These are phyloP conservation scores for Penicillium bovifimosum DNA, from an alignment of 495 filamentous ascomycete genomes.

Conservation along the genomic window DNA sequence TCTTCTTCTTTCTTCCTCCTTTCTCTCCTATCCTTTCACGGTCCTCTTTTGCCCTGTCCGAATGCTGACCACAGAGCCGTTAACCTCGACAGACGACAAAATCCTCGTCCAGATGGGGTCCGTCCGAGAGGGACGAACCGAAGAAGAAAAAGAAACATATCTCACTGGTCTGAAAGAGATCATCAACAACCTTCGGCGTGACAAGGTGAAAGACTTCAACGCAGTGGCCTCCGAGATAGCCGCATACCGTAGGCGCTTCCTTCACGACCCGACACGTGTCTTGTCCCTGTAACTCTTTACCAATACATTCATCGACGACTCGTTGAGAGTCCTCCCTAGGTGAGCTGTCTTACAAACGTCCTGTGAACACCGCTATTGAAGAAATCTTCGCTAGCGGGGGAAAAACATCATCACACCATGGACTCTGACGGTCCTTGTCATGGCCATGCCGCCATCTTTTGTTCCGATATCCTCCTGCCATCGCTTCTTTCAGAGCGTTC, in stretches of 20 bases:
- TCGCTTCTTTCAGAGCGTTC: constrained; percentile 2
- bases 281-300: constrained; percentile 40
- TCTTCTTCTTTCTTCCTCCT: constrained; percentile 1
- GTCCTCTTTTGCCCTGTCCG: constrained; percentile 33
- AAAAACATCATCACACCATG: constrained; percentile 3
- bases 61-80: constrained; percentile 56
- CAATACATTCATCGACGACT: not conserved
- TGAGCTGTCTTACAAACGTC: constrained; percentile 27
- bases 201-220: constrained; percentile 73
- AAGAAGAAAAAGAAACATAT: constrained; percentile 67
- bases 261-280: constrained; percentile 49
- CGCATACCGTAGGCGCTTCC: constrained; percentile 68
- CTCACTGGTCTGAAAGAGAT: constrained; percentile 68
- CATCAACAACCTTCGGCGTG: constrained; percentile 66
- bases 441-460: not conserved
- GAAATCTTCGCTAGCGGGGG: not conserved
- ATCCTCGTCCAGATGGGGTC: constrained; percentile 79
- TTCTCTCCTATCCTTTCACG: constrained; percentile 6
- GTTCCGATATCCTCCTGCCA: constrained; percentile 6
- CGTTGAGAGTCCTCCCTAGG: constrained; percentile 19
- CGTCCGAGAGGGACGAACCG: constrained; percentile 59
- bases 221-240: constrained; percentile 77
- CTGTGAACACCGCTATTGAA: constrained; percentile 8
- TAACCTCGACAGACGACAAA: constrained; percentile 68
- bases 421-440: constrained; percentile 3